Evolutionary conservation across 2,329 filamentous ascomycete species (phyloP).

Genomic region (Curvularia eragrostidis): DNA sequence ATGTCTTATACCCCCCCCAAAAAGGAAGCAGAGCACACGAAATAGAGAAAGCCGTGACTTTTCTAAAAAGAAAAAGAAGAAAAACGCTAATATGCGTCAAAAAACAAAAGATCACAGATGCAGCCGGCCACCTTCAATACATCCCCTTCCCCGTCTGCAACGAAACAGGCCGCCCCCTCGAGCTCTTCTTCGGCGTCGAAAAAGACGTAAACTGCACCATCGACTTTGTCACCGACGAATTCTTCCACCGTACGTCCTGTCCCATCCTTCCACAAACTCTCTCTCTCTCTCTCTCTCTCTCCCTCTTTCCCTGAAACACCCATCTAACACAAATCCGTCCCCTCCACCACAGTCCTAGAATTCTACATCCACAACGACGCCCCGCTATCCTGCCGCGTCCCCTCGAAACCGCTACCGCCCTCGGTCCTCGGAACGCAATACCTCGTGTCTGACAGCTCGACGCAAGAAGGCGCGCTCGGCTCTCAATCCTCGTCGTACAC

Average conservation of each 20-base stretch:
- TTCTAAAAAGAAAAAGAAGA: background rate
- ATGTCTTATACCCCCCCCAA: slow-evolving; percentile 29
- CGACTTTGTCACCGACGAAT: slow-evolving; percentile 74
- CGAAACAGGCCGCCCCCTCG: slow-evolving; percentile 81
- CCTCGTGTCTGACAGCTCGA: slow-evolving; percentile 48
- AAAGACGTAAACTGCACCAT: slow-evolving; percentile 84
- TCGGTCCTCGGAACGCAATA: slow-evolving; percentile 44
- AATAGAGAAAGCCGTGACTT: background rate
- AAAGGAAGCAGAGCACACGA: background rate
- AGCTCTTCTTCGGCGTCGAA: slow-evolving; percentile 85
- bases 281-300: too few relatives aligned
- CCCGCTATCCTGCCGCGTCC: slow-evolving; percentile 87
- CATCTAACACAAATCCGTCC: background rate
- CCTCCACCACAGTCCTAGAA: slow-evolving; percentile 69
- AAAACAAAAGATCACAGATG: slow-evolving; percentile 68
- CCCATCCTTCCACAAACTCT: too few relatives aligned
- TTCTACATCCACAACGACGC: slow-evolving; percentile 99
- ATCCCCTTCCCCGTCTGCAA: slow-evolving; percentile 89
- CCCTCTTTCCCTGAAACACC: too few relatives aligned
- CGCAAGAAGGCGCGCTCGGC: slow-evolving; percentile 47
- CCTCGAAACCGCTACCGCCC: slow-evolving; percentile 70
- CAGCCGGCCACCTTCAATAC: slow-evolving; percentile 84
- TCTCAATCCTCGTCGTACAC: slow-evolving; percentile 63
- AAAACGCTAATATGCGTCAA: background rate
- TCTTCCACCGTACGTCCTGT: slow-evolving; percentile 67